These are phyloP conservation scores for Diaporthe sp. DNA, from an alignment of 2,329 filamentous ascomycete species.

Conservation along the genomic window DNA sequence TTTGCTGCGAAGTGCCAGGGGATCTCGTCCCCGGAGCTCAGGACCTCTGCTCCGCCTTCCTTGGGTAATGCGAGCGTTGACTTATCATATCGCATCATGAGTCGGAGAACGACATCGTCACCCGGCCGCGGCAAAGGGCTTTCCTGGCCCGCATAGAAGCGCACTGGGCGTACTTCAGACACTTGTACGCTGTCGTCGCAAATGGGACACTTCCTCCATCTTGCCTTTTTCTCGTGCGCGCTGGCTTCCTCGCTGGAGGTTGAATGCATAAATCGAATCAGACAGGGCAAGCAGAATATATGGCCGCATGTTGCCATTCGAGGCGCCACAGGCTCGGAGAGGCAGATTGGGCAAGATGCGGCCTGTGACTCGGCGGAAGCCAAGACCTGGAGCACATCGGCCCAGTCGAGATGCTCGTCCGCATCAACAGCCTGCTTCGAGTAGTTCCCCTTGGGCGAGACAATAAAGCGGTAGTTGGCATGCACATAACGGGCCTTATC, in stretches of 20 bases:
- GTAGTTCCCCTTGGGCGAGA: conserved; percentile 86
- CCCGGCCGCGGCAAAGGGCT: conserved; percentile 84
- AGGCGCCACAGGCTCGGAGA: conserved; percentile 92
- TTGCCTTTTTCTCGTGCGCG: conserved; percentile 60
- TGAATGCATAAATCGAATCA: conserved; percentile 96
- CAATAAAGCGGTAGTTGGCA: conserved; percentile 97
- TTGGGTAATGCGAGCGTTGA: conserved; percentile 90
- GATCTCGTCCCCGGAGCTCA: conserved; percentile 80
- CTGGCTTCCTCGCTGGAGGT: conserved; percentile 76
- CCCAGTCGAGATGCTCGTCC: conserved; percentile 92
- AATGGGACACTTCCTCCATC: conserved; percentile 96
- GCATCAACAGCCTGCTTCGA: conserved; percentile 85
- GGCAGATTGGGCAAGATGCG: conserved; percentile 92
- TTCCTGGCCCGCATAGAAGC: conserved; percentile 93
- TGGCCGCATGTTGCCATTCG: conserved; percentile 98
- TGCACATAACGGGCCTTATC: conserved; percentile 95
- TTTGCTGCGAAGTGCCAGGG: conserved; percentile 97
- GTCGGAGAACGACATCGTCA: conserved; percentile 88
- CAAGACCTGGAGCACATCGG: conserved; percentile 89
- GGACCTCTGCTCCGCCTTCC: conserved; percentile 79
- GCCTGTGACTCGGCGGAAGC: conserved; percentile 91
- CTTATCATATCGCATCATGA: conserved; percentile 84
- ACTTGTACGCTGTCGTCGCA: conserved; percentile 95
- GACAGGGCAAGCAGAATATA: conserved; percentile 93
- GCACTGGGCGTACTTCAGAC: conserved; percentile 89